Conservation (phyloP, 495 filamentous ascomycete genomes). For the Cercophora scortea region DNA sequence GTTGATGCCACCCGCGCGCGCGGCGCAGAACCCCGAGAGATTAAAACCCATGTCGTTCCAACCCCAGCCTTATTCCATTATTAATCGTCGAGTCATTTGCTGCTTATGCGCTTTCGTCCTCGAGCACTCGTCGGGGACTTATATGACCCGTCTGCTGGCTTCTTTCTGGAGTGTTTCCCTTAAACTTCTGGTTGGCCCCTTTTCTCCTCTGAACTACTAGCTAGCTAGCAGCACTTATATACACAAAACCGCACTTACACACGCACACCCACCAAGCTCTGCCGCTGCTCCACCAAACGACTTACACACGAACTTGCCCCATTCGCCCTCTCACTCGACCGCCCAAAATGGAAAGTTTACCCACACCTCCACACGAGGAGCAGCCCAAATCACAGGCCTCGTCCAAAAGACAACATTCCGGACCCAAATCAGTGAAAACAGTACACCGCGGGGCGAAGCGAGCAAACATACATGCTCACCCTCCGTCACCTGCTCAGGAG, state of each 20-base stretch:
- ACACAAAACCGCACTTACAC: background rate
- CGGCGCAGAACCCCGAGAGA: conserved; percentile 10
- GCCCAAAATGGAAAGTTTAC: conserved; percentile 35
- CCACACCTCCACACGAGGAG: conserved; percentile 41
- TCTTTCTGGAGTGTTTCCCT: background rate
- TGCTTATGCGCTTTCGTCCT: conserved; percentile 8
- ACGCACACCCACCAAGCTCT: background rate
- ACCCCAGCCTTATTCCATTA: conserved; percentile 9
- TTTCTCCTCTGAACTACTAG: background rate
- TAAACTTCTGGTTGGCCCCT: conserved; percentile 6
- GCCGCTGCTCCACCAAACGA: conserved; percentile 2
- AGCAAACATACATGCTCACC: conserved; percentile 21
- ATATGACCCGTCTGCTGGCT: background rate
- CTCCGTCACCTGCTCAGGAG: conserved; percentile 19
- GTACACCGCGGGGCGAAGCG: conserved; percentile 21
- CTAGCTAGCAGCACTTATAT: background rate
- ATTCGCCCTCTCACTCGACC: background rate
- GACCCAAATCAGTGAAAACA: conserved; percentile 23
- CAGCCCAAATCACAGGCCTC: conserved; percentile 19
- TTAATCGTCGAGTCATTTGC: conserved; percentile 19
- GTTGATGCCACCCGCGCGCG: conserved; percentile 6
- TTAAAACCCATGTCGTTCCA: background rate
- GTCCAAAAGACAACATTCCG: conserved; percentile 14
- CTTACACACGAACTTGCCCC: conserved; percentile 3
- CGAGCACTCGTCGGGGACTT: background rate